Evolutionary conservation across 2,329 filamentous ascomycete species (phyloP).

Genomic region (Didymellaceae sp.): DNA sequence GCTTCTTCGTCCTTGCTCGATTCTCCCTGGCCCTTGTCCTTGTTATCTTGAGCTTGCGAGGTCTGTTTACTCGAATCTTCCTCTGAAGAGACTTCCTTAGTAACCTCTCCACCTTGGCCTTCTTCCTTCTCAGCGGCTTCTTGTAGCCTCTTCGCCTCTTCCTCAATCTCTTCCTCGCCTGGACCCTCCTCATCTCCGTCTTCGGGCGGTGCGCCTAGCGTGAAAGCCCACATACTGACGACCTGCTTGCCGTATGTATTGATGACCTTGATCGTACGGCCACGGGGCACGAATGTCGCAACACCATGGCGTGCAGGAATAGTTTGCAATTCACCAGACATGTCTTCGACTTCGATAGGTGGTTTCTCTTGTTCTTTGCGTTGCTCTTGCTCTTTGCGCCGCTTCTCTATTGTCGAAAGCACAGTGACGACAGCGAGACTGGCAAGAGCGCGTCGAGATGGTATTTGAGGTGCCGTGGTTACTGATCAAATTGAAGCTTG

Average conservation of each 20-base stretch:
- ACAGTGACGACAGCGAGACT: constrained; percentile 44
- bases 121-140: constrained; percentile 26
- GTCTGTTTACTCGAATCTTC: neutral
- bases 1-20: neutral
- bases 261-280: constrained; percentile 57
- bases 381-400: constrained; percentile 34
- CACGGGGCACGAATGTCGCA: constrained; percentile 58
- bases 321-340: constrained; percentile 52
- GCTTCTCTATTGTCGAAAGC: constrained; percentile 43
- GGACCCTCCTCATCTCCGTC: constrained; percentile 36
- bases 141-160: constrained; percentile 32
- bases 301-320: constrained; percentile 59
- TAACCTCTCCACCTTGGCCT: constrained; percentile 1
- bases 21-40: constrained; percentile 1
- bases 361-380: constrained; percentile 18
- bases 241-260: constrained; percentile 60
- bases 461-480: constrained; percentile 41
- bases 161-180: constrained; percentile 34
- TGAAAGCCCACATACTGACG: constrained; percentile 59
- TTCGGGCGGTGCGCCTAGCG: constrained; percentile 53
- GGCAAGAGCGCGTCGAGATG: constrained; percentile 44
- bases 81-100: neutral
- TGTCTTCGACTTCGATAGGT: constrained; percentile 30
- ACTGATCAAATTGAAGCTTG: neutral
- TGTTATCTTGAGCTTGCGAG: constrained; percentile 1